A percentile compares a stretch with the other conserved stretches of the same genome.
Conservation (phyloP, 2,329 filamentous ascomycete species). For the Penicillium expansum region DNA sequence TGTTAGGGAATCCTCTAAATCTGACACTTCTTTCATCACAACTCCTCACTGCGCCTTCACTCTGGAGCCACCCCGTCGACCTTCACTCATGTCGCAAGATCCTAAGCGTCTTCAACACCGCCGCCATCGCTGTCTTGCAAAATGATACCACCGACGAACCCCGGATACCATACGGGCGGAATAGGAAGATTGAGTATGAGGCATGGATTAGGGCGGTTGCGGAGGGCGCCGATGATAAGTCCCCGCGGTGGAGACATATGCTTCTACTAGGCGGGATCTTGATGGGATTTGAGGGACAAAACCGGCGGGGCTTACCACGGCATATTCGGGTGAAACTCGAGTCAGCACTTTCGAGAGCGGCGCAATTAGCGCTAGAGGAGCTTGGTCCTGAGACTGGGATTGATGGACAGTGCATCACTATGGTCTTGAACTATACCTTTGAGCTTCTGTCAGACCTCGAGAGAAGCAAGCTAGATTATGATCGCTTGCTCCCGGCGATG, state of each 20-base stretch:
- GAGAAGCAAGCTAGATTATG: slow-evolving; percentile 61
- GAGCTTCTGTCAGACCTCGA: slow-evolving; percentile 64
- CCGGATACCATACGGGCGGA: slow-evolving; percentile 35
- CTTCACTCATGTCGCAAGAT: slow-evolving; percentile 56
- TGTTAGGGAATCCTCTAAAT: slow-evolving; percentile 61
- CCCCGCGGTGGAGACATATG: slow-evolving; percentile 75
- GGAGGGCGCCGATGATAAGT: slow-evolving; percentile 60
- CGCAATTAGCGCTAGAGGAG: slow-evolving; percentile 69
- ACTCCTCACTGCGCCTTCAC: slow-evolving; percentile 56
- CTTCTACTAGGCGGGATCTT: slow-evolving; percentile 77
- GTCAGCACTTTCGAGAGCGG: slow-evolving; percentile 68
- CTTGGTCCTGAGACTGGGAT: slow-evolving; percentile 51
- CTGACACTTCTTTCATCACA: slow-evolving; percentile 60
- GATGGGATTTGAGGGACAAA: slow-evolving; percentile 68
- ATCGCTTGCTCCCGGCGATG: slow-evolving; percentile 67
- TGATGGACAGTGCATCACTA: slow-evolving; percentile 56
- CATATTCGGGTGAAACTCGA: slow-evolving; percentile 67
- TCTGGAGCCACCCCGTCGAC: slow-evolving; percentile 57
- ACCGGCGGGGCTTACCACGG: slow-evolving; percentile 61
- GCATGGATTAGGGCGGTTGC: slow-evolving; percentile 60
- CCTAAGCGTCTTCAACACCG: slow-evolving; percentile 61
- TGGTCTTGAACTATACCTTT: slow-evolving; percentile 76
- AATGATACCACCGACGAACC: slow-evolving; percentile 43
- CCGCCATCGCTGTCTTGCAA: slow-evolving; percentile 54
- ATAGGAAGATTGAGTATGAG: slow-evolving; percentile 54